Conservation (phyloP, 371 early-diverging fungal species). For the Mucor lusitanicus region DNA sequence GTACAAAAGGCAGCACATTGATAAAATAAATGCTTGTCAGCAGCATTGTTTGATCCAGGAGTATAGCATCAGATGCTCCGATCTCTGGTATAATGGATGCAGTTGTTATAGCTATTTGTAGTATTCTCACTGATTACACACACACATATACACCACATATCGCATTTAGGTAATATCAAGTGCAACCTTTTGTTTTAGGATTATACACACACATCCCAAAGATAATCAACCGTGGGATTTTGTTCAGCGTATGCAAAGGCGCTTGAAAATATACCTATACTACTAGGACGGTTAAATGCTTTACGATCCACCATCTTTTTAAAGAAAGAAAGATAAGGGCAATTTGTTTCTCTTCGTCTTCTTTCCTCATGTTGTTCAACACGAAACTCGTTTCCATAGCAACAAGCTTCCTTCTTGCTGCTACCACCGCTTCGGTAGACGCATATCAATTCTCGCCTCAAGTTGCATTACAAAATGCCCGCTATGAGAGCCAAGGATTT, state of each 20-base stretch:
- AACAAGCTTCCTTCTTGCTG: not conserved
- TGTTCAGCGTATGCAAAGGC: not conserved
- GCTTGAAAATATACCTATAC: not conserved
- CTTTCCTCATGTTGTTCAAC: not conserved
- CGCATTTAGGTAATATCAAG: not conserved
- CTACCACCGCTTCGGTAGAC: not conserved
- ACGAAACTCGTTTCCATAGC: not conserved
- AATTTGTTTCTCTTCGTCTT: not conserved
- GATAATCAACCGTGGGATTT: constrained; percentile 4
- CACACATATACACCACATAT: not conserved
- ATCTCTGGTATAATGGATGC: not conserved
- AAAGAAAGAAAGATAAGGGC: not conserved
- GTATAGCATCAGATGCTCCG: not conserved
- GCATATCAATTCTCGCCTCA: not conserved
- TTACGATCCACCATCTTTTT: not conserved
- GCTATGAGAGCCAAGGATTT: constrained; percentile 11
- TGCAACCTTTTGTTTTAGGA: not conserved
- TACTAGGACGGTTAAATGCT: not conserved
- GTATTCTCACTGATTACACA: not conserved
- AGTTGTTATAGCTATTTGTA: not conserved
- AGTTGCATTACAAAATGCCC: not conserved
- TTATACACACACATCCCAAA: not conserved
- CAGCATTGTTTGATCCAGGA: not conserved
- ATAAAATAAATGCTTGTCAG: not conserved
- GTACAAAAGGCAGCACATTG: not conserved